Evolutionary conservation across 495 filamentous ascomycete genomes (phyloP), one percentile per base, ranked within the genome.

Genomic region (Neurospora tetrasperma): DNA sequence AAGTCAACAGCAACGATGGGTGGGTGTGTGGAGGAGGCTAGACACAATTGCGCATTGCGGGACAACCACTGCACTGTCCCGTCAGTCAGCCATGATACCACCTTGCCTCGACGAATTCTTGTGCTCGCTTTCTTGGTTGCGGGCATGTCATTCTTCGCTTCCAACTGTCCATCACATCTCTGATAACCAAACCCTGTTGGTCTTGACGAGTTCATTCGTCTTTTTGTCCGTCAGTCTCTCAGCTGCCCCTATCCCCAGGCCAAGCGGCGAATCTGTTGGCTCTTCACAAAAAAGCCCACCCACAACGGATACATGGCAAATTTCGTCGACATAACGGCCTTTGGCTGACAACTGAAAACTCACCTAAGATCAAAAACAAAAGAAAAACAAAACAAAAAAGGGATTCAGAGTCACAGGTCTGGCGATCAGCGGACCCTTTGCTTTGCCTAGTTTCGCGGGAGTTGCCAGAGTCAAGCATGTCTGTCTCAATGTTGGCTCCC

Each of bases 381-480:
- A 38, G 5, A 62, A 59, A 4, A 48, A 46, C 4, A 46, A 46
- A 48, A 41, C 10, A 42, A 48, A 48, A 48, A 35, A 59, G 18
- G 35, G 27, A 18, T 35, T 18, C 27, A 35, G 54, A 35, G 54
- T 42, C 59, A 16, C 68, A 46, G 31, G 42, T 72, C 70, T 48
- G 54, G 35, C 71, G 73, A 77, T 75, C 73, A 74, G 31, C 75
- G 73, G 72, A 62, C 44, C 43, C 42, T 70, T 66, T 66, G 71
- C 59, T 44, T 70, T 69, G 38, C 16, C 54, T 31, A 68, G 71
- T 70, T 71, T 73, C 44, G 71, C 74, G 73, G 41, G 72, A 72
- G 40, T 71, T 66, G 35, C 75, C 76, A 73, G 44, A 76, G 76
- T 74, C 75, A 75, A 71, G 73, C 76, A 73, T 68, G 72, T 75